Base-by-base conservation (phyloP, 2,329 filamentous ascomycete genomes). In the Fonsecaea nubica region DNA sequence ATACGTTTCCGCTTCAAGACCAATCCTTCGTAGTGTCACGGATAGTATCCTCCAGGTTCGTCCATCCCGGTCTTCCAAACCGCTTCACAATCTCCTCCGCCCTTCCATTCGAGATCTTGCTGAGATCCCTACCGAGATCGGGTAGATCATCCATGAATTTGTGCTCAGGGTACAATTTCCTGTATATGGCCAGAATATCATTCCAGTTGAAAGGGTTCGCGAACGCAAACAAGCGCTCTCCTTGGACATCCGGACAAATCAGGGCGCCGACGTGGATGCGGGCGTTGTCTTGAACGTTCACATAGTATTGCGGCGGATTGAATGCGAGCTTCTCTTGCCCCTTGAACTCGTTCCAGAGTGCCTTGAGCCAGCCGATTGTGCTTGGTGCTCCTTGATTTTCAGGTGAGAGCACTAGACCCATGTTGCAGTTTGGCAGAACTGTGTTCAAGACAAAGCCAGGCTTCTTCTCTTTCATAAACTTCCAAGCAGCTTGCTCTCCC, bases 171-270 rank as follows among this genome's bases (percentile, higher is more conserved):
- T 77, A 77, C 4, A 78, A 35, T 52, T 78, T 76, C 33, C 78
- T 74, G 50, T 82, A 73, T 13, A 79, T 74, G 0, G 66, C 71
- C 9, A 84, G 68, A 2, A 78, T 69, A 1, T 79, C 71, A 21
- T 84, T 83, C 74, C 80, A 84, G 54, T 77, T 84, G 63, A 79
- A 83, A 0, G 79, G 79, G 1, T 78, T 76, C 0, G 82, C 84
- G 60, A 84, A 86, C 0, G 77, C 86, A 71, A 87, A 86, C 8
- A 89, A 73, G 1, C 87, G 81, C 71, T 88, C 81, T 0, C 79
- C 78, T 1, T 75, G 66, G 0, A 87, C 79, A 0, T 78, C 76
- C 0, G 78, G 76, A 25, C 85, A 76, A 0, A 86, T 76, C 7
- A 84, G 75, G 0, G 82, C 86, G 2, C 83, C 81, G 2, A 87